phyloP scores from a whole-genome alignment of 257 asterid species.

The Solanum etuberosum region DNA sequence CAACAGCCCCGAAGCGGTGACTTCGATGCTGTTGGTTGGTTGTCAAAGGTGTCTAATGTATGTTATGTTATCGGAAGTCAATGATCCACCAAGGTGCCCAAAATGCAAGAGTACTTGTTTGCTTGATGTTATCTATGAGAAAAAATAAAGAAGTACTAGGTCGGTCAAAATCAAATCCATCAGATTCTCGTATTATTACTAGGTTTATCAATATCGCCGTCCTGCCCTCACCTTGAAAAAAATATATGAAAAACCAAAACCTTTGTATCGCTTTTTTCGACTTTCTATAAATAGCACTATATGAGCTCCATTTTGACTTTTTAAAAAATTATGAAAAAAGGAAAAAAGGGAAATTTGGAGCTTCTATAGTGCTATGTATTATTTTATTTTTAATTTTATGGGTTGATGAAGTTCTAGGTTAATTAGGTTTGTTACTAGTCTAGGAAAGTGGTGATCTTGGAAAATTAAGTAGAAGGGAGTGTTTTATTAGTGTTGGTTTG shows the following conservation, averaged over 20 bases:
- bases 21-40: conserved; percentile 29
- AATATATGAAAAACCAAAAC: neutral
- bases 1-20: conserved; percentile 23
- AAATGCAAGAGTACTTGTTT: conserved; percentile 82
- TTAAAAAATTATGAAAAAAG: neutral
- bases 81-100: conserved; percentile 77
- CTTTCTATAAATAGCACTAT: conserved; percentile 27
- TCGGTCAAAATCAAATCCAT: neutral
- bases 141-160: neutral
- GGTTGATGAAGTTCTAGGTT: neutral
- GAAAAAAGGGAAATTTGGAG: conserved; percentile 38
- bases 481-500: neutral
- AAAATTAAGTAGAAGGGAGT: neutral
- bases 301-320: conserved; percentile 42
- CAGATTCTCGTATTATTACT: neutral
- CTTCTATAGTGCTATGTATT: conserved; percentile 44
- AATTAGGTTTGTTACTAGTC: neutral
- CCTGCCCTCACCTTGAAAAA: neutral
- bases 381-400: neutral
- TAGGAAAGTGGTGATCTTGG: neutral
- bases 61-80: conserved; percentile 66
- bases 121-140: conserved; percentile 43
- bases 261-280: neutral
- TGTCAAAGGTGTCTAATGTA: conserved; percentile 92
- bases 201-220: neutral